Conservation (phyloP, 2,329 filamentous ascomycete species). For the Diaporthe sp. region DNA sequence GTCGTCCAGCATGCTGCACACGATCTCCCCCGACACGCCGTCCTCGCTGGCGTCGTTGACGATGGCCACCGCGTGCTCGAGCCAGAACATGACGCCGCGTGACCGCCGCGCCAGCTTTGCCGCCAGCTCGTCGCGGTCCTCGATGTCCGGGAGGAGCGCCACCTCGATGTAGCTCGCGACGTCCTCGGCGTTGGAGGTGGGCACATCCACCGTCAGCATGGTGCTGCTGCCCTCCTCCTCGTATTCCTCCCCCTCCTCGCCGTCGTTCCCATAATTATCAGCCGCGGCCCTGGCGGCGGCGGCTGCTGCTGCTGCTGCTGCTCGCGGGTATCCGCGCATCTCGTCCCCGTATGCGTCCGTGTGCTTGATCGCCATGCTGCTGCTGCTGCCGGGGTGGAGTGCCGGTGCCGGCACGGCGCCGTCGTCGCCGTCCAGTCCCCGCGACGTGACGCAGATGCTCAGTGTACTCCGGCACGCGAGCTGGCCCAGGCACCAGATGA, state of each 20-base stretch:
- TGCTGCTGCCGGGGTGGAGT: too few species aligned
- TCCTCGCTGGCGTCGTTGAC: constrained; percentile 48
- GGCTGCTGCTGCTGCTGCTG: background rate
- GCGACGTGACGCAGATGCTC: constrained; percentile 45
- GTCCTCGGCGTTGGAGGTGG: constrained; percentile 45
- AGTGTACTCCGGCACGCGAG: constrained; percentile 45
- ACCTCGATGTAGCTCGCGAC: constrained; percentile 45
- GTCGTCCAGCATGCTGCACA: constrained; percentile 36
- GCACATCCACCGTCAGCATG: constrained; percentile 43
- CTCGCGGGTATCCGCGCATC: background rate
- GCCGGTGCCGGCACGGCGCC: background rate
- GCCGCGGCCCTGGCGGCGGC: background rate
- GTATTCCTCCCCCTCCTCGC: background rate
- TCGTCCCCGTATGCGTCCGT: constrained; percentile 34
- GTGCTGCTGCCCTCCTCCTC: constrained; percentile 1
- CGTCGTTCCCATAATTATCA: background rate
- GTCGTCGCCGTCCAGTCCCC: constrained; percentile 20
- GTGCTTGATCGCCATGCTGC: constrained; percentile 28
- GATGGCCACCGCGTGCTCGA: constrained; percentile 48
- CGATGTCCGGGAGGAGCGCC: constrained; percentile 46
- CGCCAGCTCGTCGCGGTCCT: constrained; percentile 43
- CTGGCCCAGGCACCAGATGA: constrained; percentile 42
- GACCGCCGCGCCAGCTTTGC: constrained; percentile 42
- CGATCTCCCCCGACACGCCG: constrained; percentile 46
- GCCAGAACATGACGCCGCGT: constrained; percentile 47